Evolutionary conservation across 768 basidiomycete genomes (phyloP).

Genomic region (Trametes meyenii): DNA sequence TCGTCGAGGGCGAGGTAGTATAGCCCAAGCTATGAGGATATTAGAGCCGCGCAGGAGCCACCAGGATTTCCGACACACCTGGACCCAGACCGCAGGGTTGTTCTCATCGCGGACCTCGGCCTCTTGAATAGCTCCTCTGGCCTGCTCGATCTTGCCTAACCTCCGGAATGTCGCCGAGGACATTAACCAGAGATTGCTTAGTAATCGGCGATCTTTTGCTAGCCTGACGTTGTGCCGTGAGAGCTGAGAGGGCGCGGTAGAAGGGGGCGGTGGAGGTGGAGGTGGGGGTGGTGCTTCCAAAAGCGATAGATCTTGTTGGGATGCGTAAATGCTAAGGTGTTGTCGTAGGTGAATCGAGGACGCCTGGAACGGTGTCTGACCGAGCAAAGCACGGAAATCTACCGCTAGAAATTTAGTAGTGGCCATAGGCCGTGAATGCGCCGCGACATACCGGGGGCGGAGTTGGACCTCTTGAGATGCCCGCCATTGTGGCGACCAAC

Average conservation of each 20-base stretch:
- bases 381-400: constrained; percentile 74
- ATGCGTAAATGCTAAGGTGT: constrained; percentile 40
- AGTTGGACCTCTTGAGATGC: constrained; percentile 58
- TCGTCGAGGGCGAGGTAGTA: constrained; percentile 65
- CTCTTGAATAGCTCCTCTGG: constrained; percentile 90
- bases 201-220: constrained; percentile 61
- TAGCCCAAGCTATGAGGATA: constrained; percentile 61
- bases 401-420: constrained; percentile 5
- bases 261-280: constrained; percentile 49
- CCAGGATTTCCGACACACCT: constrained; percentile 52
- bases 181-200: constrained; percentile 92
- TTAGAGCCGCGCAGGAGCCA: not conserved
- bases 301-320: constrained; percentile 35
- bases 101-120: constrained; percentile 87
- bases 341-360: constrained; percentile 86
- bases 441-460: constrained; percentile 62
- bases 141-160: constrained; percentile 87
- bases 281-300: constrained; percentile 39
- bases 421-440: not conserved
- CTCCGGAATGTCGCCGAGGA: constrained; percentile 93
- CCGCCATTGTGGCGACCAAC: constrained; percentile 55
- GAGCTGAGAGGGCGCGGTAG: constrained; percentile 25
- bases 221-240: constrained; percentile 39
- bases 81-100: constrained; percentile 92
- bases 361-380: constrained; percentile 66